Evolutionary conservation across 2,329 filamentous ascomycete species (phyloP).

Genomic region (Lecanicillium sp.): DNA sequence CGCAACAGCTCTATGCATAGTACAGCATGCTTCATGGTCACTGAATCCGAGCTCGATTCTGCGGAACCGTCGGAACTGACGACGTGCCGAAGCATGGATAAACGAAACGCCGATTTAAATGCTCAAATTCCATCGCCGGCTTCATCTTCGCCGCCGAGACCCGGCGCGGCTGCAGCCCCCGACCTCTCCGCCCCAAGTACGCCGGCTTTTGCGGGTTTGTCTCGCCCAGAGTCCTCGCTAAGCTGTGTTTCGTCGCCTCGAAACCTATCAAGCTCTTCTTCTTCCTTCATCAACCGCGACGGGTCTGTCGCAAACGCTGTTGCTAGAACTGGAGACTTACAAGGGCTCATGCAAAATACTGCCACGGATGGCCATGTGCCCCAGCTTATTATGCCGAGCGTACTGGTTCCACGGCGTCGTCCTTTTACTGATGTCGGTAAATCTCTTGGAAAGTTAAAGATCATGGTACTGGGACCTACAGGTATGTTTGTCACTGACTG

Average conservation of each 20-base stretch:
- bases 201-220: slow-evolving; percentile 17
- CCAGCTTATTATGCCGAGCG: slow-evolving; percentile 96
- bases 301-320: slow-evolving; percentile 15
- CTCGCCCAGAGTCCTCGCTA: slow-evolving; percentile 23
- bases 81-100: background rate
- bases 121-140: slow-evolving; percentile 4
- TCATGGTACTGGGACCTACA: slow-evolving; percentile 74
- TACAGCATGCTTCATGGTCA: slow-evolving; percentile 27
- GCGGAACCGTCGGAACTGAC: slow-evolving; percentile 5
- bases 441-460: slow-evolving; percentile 74
- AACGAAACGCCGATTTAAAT: background rate
- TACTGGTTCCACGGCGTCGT: slow-evolving; percentile 79
- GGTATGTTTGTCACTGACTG: slow-evolving; percentile 38
- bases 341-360: slow-evolving; percentile 5
- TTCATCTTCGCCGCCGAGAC: slow-evolving; percentile 3
- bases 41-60: slow-evolving; percentile 22
- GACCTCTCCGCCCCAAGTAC: slow-evolving; percentile 18
- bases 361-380: slow-evolving; percentile 33
- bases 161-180: background rate
- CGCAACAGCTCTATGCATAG: slow-evolving; percentile 3
- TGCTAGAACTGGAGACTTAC: background rate
- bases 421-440: slow-evolving; percentile 87
- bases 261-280: slow-evolving; percentile 40
- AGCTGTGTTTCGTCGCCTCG: slow-evolving; percentile 44
- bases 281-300: slow-evolving; percentile 18